Conservation (phyloP, 208 protist genomes). For the Leishmania amazonensis region DNA sequence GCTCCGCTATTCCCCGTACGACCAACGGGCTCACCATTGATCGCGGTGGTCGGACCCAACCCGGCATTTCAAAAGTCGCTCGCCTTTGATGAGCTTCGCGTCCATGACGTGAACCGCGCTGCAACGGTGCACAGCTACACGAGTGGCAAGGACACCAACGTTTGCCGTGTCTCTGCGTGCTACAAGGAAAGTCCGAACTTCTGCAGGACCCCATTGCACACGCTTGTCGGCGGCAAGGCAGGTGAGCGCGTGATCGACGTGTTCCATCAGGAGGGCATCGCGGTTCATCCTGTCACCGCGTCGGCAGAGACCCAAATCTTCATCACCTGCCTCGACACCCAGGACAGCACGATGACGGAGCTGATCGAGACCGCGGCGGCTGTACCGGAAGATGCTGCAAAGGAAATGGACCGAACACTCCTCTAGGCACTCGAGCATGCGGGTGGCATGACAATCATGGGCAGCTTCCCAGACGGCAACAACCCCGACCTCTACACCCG, state of each 20-base stretch:
- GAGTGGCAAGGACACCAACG: conserved; percentile 47
- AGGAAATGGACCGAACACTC: conserved; percentile 24
- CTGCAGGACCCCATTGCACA: conserved; percentile 25
- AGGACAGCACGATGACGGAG: conserved; percentile 38
- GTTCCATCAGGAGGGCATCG: conserved; percentile 29
- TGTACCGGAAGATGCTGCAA: conserved; percentile 25
- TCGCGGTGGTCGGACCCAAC: conserved; percentile 39
- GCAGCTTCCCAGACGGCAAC: conserved; percentile 35
- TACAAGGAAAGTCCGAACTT: conserved; percentile 19
- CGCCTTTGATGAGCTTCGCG: conserved; percentile 27
- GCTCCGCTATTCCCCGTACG: background rate
- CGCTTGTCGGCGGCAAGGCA: conserved; percentile 33
- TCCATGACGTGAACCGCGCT: conserved; percentile 40
- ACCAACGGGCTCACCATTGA: conserved; percentile 4
- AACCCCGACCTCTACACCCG: conserved; percentile 28
- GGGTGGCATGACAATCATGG: conserved; percentile 38
- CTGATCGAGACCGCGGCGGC: conserved; percentile 41
- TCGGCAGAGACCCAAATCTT: conserved; percentile 37
- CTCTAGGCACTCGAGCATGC: conserved; percentile 13
- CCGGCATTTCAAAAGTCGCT: conserved; percentile 45
- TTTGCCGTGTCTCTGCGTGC: conserved; percentile 34
- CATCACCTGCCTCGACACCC: conserved; percentile 35
- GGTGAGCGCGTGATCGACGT: conserved; percentile 27
- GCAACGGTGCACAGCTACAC: conserved; percentile 25
- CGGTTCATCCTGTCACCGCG: conserved; percentile 16